Base-by-base conservation (phyloP, 139 green algal genomes). In the Ulvella scutata region DNA sequence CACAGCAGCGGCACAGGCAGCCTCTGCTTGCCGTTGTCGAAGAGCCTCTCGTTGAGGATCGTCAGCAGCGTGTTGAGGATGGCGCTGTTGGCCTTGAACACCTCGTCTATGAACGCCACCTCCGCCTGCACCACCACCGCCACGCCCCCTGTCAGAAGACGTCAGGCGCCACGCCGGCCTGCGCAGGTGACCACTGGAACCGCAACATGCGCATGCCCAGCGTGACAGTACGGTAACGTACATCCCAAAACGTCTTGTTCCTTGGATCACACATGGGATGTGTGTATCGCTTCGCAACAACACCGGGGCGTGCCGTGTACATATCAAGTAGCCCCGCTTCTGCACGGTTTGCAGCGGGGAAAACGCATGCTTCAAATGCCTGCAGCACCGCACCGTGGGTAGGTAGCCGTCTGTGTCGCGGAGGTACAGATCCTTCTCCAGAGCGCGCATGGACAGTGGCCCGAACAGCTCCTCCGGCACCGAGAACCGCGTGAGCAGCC, bases 61-160 rank as follows among this genome's bases (percentile, higher is more conserved):
- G 92, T 96, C 33, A 97, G 84, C 79, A 97, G 82, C 2, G 92
- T 89, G 86, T 97, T 97, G 20, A 96, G 79, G 85, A 97, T 97
- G 73, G 92, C 92, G 17, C 79, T 90, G 86, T 96, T 96, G 73
- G 92, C 92, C 79, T 96, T 92, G 80, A 88, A 90, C 61, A 95
- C 88, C 76, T 97, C 90, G 34, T 96, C 92, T 33, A 97, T 89
- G 82, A 97, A 97, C 0, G 92, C 92, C 21, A 97, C 87, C 33
- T 67, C 51, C 31, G 51, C 51, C 51, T 67, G 51, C 51, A 67
- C 20, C 9, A 31, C 13, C 17, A 6, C 31, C 10, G 4, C n/a
- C n/a, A n/a, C n/a, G n/a, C n/a, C n/a, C n/a, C n/a, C n/a, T n/a
- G n/a, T n/a, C n/a, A n/a, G n/a, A n/a, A n/a, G n/a, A n/a, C n/a